Evolutionary conservation across 2,329 filamentous ascomycete genomes (phyloP).

Genomic region (Amylocarpus encephaloides): DNA sequence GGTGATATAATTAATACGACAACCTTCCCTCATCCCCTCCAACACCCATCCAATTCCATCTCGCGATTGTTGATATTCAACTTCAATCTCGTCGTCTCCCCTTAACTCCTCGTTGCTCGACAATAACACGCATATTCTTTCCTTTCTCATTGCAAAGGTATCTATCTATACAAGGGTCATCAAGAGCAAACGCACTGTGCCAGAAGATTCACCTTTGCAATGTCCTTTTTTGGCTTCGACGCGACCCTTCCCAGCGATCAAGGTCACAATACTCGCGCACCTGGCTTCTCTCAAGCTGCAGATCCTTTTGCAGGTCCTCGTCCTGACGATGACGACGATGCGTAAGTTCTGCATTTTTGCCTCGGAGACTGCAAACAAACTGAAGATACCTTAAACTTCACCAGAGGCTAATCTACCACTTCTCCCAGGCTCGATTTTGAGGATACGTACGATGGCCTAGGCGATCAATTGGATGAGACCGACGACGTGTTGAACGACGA

Average conservation of each 20-base stretch:
- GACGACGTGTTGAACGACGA: constrained; percentile 96
- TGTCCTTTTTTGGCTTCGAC: constrained; percentile 94
- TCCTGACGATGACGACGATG: constrained; percentile 50
- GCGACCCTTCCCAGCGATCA: constrained; percentile 56
- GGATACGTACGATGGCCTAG: constrained; percentile 93
- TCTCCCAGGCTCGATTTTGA: constrained; percentile 72
- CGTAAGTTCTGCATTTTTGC: constrained; percentile 24
- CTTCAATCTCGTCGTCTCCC: too few relatives aligned
- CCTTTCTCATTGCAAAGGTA: too few relatives aligned
- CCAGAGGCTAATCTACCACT: constrained; percentile 4
- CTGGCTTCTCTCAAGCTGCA: constrained; percentile 74
- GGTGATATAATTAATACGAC: too few relatives aligned
- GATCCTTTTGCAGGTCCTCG: constrained; percentile 81
- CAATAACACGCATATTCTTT: too few relatives aligned
- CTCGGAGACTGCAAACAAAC: background rate
- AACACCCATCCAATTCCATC: too few relatives aligned
- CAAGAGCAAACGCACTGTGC: background rate
- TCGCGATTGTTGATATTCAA: too few relatives aligned
- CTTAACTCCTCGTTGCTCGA: too few relatives aligned
- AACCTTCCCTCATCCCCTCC: too few relatives aligned
- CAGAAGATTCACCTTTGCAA: constrained; percentile 32
- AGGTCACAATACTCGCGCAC: constrained; percentile 60
- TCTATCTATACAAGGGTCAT: background rate
- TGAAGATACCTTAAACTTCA: background rate
- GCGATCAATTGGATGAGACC: constrained; percentile 82